Evolutionary conservation across 768 basidiomycete species (phyloP).

Genomic region (Inosperma sp.): DNA sequence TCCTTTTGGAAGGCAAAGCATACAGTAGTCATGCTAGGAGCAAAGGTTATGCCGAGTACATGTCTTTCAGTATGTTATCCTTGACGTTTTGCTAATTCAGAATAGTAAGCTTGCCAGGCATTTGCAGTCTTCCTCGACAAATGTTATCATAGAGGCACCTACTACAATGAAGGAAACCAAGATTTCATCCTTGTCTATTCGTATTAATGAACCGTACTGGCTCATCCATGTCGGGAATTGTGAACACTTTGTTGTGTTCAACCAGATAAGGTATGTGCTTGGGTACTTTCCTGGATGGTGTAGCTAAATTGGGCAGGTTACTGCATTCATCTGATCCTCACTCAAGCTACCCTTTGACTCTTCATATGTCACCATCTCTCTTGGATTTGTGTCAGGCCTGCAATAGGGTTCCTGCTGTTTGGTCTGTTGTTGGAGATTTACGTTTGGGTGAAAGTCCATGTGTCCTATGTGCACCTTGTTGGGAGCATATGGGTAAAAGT

Average conservation of each 20-base stretch:
- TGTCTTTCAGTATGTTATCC: not conserved
- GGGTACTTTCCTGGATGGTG: not conserved
- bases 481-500: slow-evolving; percentile 62
- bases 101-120: slow-evolving; percentile 46
- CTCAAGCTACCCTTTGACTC: slow-evolving; percentile 61
- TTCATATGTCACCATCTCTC: slow-evolving; percentile 58
- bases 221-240: slow-evolving; percentile 77
- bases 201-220: slow-evolving; percentile 77
- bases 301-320: slow-evolving; percentile 38
- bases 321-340: slow-evolving; percentile 53
- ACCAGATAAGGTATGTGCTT: slow-evolving; percentile 59
- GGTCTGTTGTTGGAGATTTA: slow-evolving; percentile 64
- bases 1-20: slow-evolving; percentile 57
- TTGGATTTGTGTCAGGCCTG: slow-evolving; percentile 67
- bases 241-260: slow-evolving; percentile 72
- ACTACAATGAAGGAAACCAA: slow-evolving; percentile 44
- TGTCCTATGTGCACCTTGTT: slow-evolving; percentile 67
- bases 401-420: slow-evolving; percentile 61
- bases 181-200: slow-evolving; percentile 52
- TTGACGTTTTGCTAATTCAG: not conserved
- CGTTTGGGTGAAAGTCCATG: slow-evolving; percentile 78
- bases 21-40: slow-evolving; percentile 52
- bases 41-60: slow-evolving; percentile 54
- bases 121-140: slow-evolving; percentile 29
- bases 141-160: slow-evolving; percentile 34